Base-by-base conservation (phyloP, 768 basidiomycete species). In the Tricholoma saponaceum region DNA sequence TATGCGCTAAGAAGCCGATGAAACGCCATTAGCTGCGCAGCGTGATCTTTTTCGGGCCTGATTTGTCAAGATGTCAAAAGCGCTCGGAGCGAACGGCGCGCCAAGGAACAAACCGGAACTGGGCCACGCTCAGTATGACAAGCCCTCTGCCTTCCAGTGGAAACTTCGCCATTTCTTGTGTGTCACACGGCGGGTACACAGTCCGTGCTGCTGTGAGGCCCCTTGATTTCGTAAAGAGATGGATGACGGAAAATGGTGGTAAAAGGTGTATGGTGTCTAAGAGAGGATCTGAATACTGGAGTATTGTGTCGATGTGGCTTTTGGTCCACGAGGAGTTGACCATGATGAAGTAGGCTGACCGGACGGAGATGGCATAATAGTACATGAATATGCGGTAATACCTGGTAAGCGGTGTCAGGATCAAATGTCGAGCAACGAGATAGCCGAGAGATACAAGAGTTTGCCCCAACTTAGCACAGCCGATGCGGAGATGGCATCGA, bases 301-400 rank as follows among this genome's bases (percentile, higher is more conserved):
- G 75, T 51, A 97, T 86, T 1, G 83, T 76, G 62, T 90, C 81
- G 60, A 98, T 76, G 65, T 98, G 97, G 41, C 79, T 80, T 64
- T 87, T 85, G 2, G 96, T 98, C 96, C 97, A 98, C 0, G 90
- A 86, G 4, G 94, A 97, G 71, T 98, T 98, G 64, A 91, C 94
- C 92, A 96, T 94, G 46, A 90, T 62, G 71, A 91, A 90, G 55
- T 78, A 81, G 2, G 93, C 85, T 39, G 79, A 80, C 23, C 83
- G 81, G 28, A 99, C 84, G 9, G 88, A 87, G 3, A 79, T 69
- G 0, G 90, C 77, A 70, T 99, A 98, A 55, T 89, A 80, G 58
- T 83, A 83, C 79, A 95, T 93, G 71, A 92, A 92, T 5, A 94
- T 62, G 51, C 86, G 84, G 72, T 99, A 98, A 70, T 98, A 98